A percentile compares a stretch with the other conserved stretches of the same genome.
These are phyloP conservation scores for Pseudocercospora macadamiae DNA, from an alignment of 2,329 filamentous ascomycete genomes.

Conservation along the genomic window DNA sequence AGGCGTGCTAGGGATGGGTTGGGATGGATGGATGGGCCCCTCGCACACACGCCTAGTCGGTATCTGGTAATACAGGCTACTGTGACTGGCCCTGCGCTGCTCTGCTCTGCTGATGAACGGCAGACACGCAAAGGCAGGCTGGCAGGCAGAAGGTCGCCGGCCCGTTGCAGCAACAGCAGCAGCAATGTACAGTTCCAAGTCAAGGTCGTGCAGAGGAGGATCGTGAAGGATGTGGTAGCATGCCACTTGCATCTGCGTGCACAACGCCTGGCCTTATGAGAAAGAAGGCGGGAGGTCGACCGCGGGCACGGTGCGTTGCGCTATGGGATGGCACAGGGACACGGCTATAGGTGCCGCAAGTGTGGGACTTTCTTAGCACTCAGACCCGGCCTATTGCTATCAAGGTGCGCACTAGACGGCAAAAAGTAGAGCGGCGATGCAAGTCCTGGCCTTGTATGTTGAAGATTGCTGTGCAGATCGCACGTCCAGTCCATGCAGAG, in stretches of 20 bases:
- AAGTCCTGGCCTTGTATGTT: not conserved
- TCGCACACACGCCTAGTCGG: not conserved
- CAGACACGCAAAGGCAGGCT: not conserved
- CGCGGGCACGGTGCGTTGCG: not conserved
- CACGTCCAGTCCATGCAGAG: conserved; percentile 4
- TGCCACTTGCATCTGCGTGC: not conserved
- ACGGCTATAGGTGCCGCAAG: not conserved
- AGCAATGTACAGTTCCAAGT: not conserved
- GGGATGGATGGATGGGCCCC: conserved; percentile 3
- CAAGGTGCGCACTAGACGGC: conserved; percentile 14
- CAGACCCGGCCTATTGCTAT: too few relatives aligned
- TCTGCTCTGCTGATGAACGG: not conserved
- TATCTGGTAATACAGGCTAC: conserved; percentile 1
- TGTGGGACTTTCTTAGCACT: not conserved
- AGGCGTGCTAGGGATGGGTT: not conserved
- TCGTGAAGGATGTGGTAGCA: not conserved
- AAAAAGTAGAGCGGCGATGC: conserved; percentile 14
- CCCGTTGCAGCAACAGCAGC: conserved; percentile 11
- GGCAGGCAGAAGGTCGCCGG: conserved; percentile 7
- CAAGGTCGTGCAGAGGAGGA: conserved; percentile 9
- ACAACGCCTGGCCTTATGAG: conserved; percentile 1
- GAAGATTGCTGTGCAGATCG: conserved; percentile 9
- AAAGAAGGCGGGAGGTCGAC: not conserved
- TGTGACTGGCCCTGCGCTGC: not conserved
- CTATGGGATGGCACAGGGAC: not conserved